Conservation (phyloP, 2,329 filamentous ascomycete species). For the Penicillium oxalicum region DNA sequence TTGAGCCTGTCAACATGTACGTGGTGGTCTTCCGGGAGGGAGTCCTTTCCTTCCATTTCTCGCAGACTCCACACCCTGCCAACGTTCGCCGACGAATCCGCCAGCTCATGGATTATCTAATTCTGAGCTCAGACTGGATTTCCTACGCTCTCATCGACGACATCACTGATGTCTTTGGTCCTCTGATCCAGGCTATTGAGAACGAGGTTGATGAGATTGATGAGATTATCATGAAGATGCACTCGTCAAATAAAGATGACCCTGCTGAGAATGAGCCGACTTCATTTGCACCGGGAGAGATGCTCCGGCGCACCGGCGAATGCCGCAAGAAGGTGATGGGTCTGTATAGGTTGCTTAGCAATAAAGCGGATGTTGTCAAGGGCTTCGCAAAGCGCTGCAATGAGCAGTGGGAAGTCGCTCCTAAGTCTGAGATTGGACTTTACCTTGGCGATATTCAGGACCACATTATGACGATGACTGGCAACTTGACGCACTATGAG, state of each 20-base stretch:
- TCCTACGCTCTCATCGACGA: conserved; percentile 97
- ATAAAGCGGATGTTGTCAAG: conserved; percentile 98
- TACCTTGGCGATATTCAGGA: conserved; percentile 98
- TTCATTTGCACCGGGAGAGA: conserved; percentile 59
- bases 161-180: conserved; percentile 93
- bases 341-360: conserved; percentile 83
- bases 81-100: conserved; percentile 92
- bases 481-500: conserved; percentile 91
- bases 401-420: conserved; percentile 94
- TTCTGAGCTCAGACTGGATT: conserved; percentile 93
- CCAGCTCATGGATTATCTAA: conserved; percentile 87
- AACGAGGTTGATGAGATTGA: conserved; percentile 97
- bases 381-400: conserved; percentile 98
- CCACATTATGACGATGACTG: conserved; percentile 98
- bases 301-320: conserved; percentile 87
- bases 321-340: conserved; percentile 97
- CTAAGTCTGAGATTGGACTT: conserved; percentile 90
- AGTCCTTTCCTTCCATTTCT: conserved; percentile 93
- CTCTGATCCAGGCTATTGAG: conserved; percentile 86
- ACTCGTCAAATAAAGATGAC: conserved; percentile 49
- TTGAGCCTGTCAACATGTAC: conserved; percentile 96
- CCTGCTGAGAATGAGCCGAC: conserved; percentile 26
- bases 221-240: conserved; percentile 77
- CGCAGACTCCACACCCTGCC: conserved; percentile 89
- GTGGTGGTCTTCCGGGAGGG: conserved; percentile 95